phyloP scores from a whole-genome alignment of 2,329 filamentous ascomycete species.

The Fragosphaeria purpurea region DNA sequence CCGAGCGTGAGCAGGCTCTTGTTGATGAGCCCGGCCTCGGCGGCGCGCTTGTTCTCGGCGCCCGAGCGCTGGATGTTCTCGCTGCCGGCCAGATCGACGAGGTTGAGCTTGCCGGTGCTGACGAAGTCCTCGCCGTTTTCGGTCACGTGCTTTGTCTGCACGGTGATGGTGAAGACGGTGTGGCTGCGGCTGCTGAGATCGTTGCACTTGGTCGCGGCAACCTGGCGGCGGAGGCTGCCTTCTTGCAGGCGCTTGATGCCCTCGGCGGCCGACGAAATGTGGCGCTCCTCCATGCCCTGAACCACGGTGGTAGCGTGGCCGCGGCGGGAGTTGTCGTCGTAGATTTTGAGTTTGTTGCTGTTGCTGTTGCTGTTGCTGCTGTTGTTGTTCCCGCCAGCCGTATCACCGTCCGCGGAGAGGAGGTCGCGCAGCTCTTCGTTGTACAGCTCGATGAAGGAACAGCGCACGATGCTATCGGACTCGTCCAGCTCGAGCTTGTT shows the following conservation, averaged over 20 bases:
- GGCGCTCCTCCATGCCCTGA: conserved; percentile 94
- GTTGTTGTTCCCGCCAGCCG: conserved; percentile 19
- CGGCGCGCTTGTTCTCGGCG: conserved; percentile 93
- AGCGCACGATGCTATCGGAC: conserved; percentile 82
- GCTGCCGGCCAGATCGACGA: conserved; percentile 92
- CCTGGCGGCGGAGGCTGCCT: conserved; percentile 88
- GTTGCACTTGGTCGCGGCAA: conserved; percentile 99
- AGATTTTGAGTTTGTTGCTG: conserved; percentile 75
- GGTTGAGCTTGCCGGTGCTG: conserved; percentile 84
- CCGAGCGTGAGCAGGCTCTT: conserved; percentile 92
- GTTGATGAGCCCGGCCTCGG: conserved; percentile 94
- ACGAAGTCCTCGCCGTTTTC: conserved; percentile 85
- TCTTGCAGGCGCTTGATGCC: conserved; percentile 83
- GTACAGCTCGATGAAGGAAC: conserved; percentile 97
- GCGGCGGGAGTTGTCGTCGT: conserved; percentile 77
- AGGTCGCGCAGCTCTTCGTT: conserved; percentile 94
- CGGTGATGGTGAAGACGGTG: conserved; percentile 93
- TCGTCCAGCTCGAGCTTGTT: conserved; percentile 69
- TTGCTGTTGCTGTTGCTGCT: conserved; percentile 44
- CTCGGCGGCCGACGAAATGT: conserved; percentile 74
- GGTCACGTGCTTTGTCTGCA: conserved; percentile 71
- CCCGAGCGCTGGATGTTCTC: conserved; percentile 97
- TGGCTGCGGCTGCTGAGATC: conserved; percentile 95
- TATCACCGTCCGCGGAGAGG: conserved; percentile 66
- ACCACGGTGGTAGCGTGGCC: conserved; percentile 80